Percentiles rank a stretch among this genome's conserved stretches.
These are phyloP conservation scores for Malus hybrid DNA, from an alignment of 331 rosid genomes.

Conservation along the genomic window DNA sequence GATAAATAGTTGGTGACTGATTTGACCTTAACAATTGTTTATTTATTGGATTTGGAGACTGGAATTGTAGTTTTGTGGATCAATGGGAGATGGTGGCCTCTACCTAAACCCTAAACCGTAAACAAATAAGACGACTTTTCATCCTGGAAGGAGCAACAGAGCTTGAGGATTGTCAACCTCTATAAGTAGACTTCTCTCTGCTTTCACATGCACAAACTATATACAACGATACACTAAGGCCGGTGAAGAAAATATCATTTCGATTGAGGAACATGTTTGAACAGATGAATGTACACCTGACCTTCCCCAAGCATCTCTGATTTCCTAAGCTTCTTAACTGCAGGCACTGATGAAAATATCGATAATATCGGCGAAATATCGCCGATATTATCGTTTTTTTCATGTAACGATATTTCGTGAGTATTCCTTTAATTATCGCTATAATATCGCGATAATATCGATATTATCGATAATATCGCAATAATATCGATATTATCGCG, in stretches of 20 bases:
- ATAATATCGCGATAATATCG: too few relatives aligned
- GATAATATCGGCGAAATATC: too few relatives aligned
- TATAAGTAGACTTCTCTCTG: slow-evolving; percentile 88
- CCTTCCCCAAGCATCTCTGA: slow-evolving; percentile 99
- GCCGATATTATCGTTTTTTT: too few relatives aligned
- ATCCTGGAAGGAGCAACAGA: slow-evolving; percentile 88
- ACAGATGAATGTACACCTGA: slow-evolving; percentile 46
- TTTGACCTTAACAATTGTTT: not conserved
- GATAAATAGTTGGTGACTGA: not conserved
- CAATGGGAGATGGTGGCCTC: not conserved
- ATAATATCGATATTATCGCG: too few relatives aligned
- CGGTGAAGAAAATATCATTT: slow-evolving; percentile 6
- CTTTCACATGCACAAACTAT: slow-evolving; percentile 97
- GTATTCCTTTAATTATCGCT: too few relatives aligned
- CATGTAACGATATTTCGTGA: too few relatives aligned
- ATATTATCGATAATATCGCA: too few relatives aligned
- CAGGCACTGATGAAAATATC: too few relatives aligned
- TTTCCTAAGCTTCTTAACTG: slow-evolving; percentile 96
- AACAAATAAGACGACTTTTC: slow-evolving; percentile 30
- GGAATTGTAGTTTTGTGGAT: not conserved
- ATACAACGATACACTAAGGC: slow-evolving; percentile 4
- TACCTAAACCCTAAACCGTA: not conserved
- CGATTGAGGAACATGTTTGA: not conserved
- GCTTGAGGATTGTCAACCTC: slow-evolving; percentile 97
- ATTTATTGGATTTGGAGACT: not conserved